Conservation (phyloP, 2,329 filamentous ascomycete species). For the Pseudopithomyces maydicus region DNA sequence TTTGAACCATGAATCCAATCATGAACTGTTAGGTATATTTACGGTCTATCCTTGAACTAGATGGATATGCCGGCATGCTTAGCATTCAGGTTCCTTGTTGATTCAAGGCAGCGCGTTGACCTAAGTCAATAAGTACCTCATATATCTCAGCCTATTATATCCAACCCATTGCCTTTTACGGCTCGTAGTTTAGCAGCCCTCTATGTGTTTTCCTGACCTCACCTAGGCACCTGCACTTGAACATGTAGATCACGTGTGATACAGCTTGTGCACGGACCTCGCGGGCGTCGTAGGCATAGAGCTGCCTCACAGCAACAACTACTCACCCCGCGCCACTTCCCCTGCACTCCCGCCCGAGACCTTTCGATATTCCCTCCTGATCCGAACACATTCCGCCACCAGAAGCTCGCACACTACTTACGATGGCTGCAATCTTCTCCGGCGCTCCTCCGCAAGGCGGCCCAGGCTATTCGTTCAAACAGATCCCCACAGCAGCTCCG, state of each 20-base stretch:
- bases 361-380: constrained; percentile 9
- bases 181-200: background rate
- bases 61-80: too few relatives aligned
- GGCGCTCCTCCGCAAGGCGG: constrained; percentile 56
- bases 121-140: too few relatives aligned
- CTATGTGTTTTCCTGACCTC: too few relatives aligned
- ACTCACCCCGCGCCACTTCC: constrained; percentile 22
- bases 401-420: constrained; percentile 6
- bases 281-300: background rate
- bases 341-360: constrained; percentile 14
- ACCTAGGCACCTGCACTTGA: too few relatives aligned
- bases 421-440: constrained; percentile 62
- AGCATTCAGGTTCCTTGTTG: too few relatives aligned
- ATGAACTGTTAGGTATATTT: too few relatives aligned
- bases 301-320: constrained; percentile 31
- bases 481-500: constrained; percentile 53
- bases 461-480: constrained; percentile 65
- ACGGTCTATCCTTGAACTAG: too few relatives aligned
- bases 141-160: too few relatives aligned
- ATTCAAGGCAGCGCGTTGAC: too few relatives aligned
- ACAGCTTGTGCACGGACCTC: constrained; percentile 5
- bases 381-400: background rate
- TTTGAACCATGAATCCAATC: too few relatives aligned
- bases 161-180: too few relatives aligned
- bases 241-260: constrained; percentile 15